These are phyloP conservation scores for Danielozyma ontarioensis DNA, from an alignment of 805 yeast species.

Conservation along the genomic window DNA sequence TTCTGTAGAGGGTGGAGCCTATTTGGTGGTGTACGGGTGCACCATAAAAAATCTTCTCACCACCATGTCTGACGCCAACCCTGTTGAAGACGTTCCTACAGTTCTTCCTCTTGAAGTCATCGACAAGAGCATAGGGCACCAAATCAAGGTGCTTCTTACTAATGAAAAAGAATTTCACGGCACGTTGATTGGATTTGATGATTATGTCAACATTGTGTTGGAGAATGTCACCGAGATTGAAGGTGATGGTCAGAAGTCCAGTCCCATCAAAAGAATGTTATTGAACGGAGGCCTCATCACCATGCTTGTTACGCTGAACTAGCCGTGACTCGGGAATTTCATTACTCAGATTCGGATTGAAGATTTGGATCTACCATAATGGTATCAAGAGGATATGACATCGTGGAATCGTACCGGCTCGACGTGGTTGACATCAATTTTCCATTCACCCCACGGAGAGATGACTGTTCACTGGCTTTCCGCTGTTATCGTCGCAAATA, in stretches of 20 bases:
- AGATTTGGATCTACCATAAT: no score
- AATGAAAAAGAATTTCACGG: conserved; percentile 79
- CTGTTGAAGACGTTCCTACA: conserved; percentile 2
- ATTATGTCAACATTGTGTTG: conserved; percentile 86
- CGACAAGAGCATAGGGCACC: conserved; percentile 80
- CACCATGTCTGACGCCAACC: not conserved
- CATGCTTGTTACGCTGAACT: conserved; percentile 41
- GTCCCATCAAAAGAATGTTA: conserved; percentile 52
- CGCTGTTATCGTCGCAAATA: no score
- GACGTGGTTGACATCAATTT: no score
- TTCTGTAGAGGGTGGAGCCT: no score
- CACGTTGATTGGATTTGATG: conserved; percentile 87
- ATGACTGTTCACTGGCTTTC: no score
- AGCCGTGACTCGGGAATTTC: no score
- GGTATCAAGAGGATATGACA: no score
- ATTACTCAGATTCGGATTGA: no score
- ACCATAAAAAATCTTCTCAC: not conserved
- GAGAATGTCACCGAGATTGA: conserved; percentile 69
- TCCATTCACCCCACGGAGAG: no score
- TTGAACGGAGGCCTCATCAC: conserved; percentile 70
- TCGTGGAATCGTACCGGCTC: no score
- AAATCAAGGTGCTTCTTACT: conserved; percentile 65
- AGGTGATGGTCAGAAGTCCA: conserved; percentile 38
- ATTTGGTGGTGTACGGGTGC: no score
- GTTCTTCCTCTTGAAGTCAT: conserved; percentile 77